Conservation (phyloP, 768 basidiomycete genomes). For the Lentinula aciculospora region DNA sequence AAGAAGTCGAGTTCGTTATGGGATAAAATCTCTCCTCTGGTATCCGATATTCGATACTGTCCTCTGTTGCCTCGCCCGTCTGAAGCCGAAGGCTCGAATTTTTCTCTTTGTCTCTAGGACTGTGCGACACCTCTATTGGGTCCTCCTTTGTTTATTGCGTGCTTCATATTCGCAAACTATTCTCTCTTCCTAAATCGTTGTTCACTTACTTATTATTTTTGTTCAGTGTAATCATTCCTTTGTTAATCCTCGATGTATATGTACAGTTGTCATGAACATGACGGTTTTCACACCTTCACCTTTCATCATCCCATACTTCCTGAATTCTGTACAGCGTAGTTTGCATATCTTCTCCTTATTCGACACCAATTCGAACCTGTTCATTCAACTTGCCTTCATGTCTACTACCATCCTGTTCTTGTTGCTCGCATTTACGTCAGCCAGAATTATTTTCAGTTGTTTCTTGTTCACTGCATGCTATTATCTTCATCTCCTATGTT, state of each 20-base stretch:
- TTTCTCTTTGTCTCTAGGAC: neutral
- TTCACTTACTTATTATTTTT: neutral
- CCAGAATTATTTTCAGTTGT: too few species aligned
- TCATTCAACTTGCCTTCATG: too few species aligned
- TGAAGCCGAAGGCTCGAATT: neutral
- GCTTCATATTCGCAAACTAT: neutral
- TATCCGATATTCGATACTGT: constrained; percentile 15
- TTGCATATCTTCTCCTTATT: too few species aligned
- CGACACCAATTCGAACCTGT: neutral
- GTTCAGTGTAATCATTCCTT: neutral
- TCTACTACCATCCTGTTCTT: neutral
- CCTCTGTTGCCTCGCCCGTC: too few species aligned
- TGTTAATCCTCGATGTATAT: neutral
- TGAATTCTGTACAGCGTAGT: neutral
- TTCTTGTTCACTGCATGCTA: too few species aligned
- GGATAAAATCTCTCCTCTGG: constrained; percentile 37
- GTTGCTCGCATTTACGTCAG: too few species aligned
- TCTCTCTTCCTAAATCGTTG: neutral
- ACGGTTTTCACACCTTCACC: neutral
- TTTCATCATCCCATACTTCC: neutral
- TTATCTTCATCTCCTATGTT: too few species aligned
- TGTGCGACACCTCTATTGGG: neutral
- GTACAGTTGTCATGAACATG: neutral
- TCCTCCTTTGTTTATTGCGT: neutral
- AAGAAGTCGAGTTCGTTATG: constrained; percentile 72